These are phyloP conservation scores for Metschnikowia corniflorae DNA, from an alignment of 805 yeast species.

Conservation along the genomic window DNA sequence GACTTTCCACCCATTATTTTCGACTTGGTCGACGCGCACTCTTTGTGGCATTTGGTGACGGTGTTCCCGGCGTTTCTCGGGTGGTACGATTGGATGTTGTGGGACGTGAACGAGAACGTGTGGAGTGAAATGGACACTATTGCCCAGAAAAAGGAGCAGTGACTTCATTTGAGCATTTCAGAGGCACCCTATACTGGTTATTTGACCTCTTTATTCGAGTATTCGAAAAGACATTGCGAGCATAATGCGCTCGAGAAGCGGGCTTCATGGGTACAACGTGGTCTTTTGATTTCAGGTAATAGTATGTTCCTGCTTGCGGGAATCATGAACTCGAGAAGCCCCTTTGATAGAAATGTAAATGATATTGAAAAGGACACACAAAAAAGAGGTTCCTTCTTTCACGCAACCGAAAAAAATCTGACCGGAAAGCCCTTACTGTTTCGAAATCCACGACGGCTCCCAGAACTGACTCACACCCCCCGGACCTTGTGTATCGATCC, in stretches of 20 bases:
- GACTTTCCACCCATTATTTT: constrained; percentile 55
- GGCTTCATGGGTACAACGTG: no score
- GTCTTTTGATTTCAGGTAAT: no score
- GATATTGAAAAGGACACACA: no score
- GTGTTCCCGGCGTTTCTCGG: constrained; percentile 39
- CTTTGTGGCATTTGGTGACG: constrained; percentile 21
- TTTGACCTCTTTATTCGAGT: neutral
- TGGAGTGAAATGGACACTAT: constrained; percentile 12
- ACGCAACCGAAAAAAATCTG: no score
- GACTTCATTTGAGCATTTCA: no score
- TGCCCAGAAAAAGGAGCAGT: constrained; percentile 12
- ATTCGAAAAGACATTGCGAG: no score
- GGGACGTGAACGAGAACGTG: constrained; percentile 38
- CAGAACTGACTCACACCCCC: constrained; percentile 44
- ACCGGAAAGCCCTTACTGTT: constrained; percentile 1
- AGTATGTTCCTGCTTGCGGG: no score
- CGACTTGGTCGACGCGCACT: constrained; percentile 20
- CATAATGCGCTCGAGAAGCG: no score
- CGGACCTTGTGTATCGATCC: constrained; percentile 67
- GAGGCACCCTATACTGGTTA: neutral
- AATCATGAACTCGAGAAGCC: neutral
- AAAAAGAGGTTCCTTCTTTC: no score
- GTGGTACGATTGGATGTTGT: constrained; percentile 45
- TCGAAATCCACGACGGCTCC: constrained; percentile 71
- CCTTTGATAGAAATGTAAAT: no score